Evolutionary conservation across 2,329 filamentous ascomycete species (phyloP), one percentile per base, ranked within the genome.

Genomic region (Colletotrichum chlorophyti): DNA sequence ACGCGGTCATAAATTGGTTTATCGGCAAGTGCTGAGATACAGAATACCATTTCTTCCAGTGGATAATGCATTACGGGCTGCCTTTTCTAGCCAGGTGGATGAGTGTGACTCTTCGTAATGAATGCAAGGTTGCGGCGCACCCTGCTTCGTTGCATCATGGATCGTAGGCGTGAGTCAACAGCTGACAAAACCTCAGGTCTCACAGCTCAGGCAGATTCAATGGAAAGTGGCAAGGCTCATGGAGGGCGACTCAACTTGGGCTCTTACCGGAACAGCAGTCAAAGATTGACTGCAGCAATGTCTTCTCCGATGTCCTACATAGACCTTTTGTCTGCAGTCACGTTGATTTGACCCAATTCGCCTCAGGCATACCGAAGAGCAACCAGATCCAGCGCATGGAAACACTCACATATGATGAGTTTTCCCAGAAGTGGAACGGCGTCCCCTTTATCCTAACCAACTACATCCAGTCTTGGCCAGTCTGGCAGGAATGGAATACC

Each of bases 231-330:
- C 85, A 80, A 66, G 91, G 91, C 40, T 90, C 90, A 50, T 98
- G 94, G 94, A 87, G 91, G 65, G 86, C 88, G 26, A 96, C 93
- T 1, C 85, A 89, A 65, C 81, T 96, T 34, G 81, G 81, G 31
- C 77, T 91, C 12, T 71, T 79, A 1, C 61, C 68, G 17, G 71
- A 74, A 12, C 76, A 80, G 55, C 79, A 83, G 43, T 80, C 85
- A 32, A 78, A 74, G 11, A 77, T 96, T 31, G 83, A 90, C 65
- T 97, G 93, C 74, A 82, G 82, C 48, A 85, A 87, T 66, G 86
- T 98, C 48, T 98, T 91, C 73, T 97, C 94, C 12, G 94, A 99
- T 73, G 87, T 91, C 7, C 81, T 98, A 21, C 91, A 97, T 73
- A 86, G 93, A 9, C 94, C 94, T 0, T 98, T 96, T 72, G 89